Conservation (phyloP, 495 filamentous ascomycete species). For the Xylaria curta region DNA sequence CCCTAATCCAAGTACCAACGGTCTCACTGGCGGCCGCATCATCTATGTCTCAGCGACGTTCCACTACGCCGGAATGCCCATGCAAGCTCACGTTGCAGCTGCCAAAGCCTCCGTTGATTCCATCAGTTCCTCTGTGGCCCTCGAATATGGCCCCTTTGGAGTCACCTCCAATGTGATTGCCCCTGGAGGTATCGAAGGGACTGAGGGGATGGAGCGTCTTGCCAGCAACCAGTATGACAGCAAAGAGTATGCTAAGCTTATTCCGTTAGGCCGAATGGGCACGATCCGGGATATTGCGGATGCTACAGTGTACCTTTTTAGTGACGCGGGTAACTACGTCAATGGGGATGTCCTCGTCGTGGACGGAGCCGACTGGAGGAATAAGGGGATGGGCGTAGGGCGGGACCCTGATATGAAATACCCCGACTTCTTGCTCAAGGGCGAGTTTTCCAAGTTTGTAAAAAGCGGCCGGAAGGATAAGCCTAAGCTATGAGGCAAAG, state of each 20-base stretch:
- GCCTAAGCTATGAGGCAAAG: constrained; percentile 45
- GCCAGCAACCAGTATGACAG: constrained; percentile 45
- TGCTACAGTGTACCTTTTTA: constrained; percentile 86
- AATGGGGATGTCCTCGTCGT: constrained; percentile 81
- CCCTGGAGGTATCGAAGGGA: constrained; percentile 76
- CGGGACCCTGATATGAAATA: constrained; percentile 53
- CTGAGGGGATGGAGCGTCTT: constrained; percentile 66
- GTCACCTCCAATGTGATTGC: constrained; percentile 89
- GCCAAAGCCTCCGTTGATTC: constrained; percentile 94
- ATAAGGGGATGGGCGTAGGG: constrained; percentile 52
- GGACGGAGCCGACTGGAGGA: constrained; percentile 77
- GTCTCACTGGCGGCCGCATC: constrained; percentile 77
- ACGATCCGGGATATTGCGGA: constrained; percentile 88
- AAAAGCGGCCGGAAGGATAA: constrained; percentile 49
- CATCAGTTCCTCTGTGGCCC: constrained; percentile 71
- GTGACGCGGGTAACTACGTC: constrained; percentile 82
- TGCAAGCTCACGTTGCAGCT: constrained; percentile 84
- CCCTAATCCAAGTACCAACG: constrained; percentile 50
- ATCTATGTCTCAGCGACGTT: constrained; percentile 88
- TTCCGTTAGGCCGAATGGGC: constrained; percentile 79
- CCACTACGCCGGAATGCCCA: constrained; percentile 82
- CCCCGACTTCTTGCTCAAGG: constrained; percentile 51
- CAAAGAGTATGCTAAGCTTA: constrained; percentile 38
- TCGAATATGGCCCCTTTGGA: constrained; percentile 88
- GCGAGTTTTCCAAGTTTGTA: constrained; percentile 49